phyloP scores from a whole-genome alignment of 1,284 basidiomycete species.

The Apiotrichum laibachii region DNA sequence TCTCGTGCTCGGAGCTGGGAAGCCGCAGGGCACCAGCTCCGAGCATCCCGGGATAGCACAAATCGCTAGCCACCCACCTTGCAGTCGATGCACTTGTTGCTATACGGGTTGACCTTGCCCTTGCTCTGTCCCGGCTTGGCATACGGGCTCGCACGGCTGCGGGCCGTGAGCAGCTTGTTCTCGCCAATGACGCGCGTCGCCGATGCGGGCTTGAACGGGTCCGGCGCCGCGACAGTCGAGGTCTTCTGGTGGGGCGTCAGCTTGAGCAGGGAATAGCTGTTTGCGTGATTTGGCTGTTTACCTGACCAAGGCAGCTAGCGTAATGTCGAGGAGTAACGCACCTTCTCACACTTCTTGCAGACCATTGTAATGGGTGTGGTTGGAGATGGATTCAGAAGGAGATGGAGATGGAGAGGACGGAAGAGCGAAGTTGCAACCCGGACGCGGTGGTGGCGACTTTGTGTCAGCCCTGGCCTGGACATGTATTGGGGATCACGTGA shows the following conservation, averaged over 20 bases:
- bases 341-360: constrained; percentile 54
- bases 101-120: constrained; percentile 42
- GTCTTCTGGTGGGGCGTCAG: constrained; percentile 39
- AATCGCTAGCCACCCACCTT: constrained; percentile 33
- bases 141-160: constrained; percentile 41
- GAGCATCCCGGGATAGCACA: not conserved
- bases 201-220: constrained; percentile 40
- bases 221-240: constrained; percentile 43
- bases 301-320: no score
- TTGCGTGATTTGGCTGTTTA: no score
- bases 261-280: no score
- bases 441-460: no score
- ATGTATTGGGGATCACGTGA: no score
- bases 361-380: constrained; percentile 36
- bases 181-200: constrained; percentile 50
- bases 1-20: not conserved
- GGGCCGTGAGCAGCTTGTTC: constrained; percentile 50
- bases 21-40: not conserved
- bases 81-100: constrained; percentile 51
- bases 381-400: constrained; percentile 1
- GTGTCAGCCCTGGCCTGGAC: no score
- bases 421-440: no score
- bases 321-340: constrained; percentile 11
- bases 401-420: no score
- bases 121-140: constrained; percentile 37